Percentiles rank a stretch among this genome's conserved stretches.
phyloP scores from a whole-genome alignment of 2,329 filamentous ascomycete species.

The Beauveria sp. region DNA sequence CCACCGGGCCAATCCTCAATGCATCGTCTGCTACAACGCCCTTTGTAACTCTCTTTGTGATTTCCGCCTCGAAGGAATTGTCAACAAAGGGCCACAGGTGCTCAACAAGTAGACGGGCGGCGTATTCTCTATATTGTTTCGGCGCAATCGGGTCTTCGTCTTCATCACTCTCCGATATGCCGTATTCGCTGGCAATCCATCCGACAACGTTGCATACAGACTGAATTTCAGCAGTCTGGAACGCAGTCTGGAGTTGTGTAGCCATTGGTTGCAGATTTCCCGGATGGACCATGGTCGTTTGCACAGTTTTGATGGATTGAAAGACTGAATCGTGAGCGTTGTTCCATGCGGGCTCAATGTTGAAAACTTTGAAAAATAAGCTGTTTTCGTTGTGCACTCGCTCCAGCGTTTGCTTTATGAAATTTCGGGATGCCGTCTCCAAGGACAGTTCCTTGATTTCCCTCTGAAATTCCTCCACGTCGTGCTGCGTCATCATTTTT shows the following conservation, averaged over 20 bases:
- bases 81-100: constrained; percentile 52
- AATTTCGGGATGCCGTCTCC: constrained; percentile 50
- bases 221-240: constrained; percentile 40
- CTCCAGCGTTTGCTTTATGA: constrained; percentile 53
- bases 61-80: constrained; percentile 45
- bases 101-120: constrained; percentile 47
- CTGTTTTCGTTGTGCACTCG: constrained; percentile 47
- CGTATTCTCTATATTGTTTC: constrained; percentile 47
- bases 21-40: constrained; percentile 38
- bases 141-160: constrained; percentile 44
- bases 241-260: constrained; percentile 38
- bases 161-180: constrained; percentile 48
- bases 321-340: constrained; percentile 43
- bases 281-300: constrained; percentile 44
- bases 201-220: constrained; percentile 48
- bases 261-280: constrained; percentile 48
- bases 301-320: constrained; percentile 39
- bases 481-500: constrained; percentile 43
- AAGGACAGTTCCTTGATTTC: constrained; percentile 41
- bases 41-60: constrained; percentile 46
- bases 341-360: constrained; percentile 46
- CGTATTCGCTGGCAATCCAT: constrained; percentile 52
- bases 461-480: constrained; percentile 46
- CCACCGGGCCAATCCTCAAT: constrained; percentile 42
- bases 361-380: constrained; percentile 48